These are phyloP conservation scores for Lentinula aciculospora DNA, from an alignment of 768 basidiomycete species.

Conservation along the genomic window DNA sequence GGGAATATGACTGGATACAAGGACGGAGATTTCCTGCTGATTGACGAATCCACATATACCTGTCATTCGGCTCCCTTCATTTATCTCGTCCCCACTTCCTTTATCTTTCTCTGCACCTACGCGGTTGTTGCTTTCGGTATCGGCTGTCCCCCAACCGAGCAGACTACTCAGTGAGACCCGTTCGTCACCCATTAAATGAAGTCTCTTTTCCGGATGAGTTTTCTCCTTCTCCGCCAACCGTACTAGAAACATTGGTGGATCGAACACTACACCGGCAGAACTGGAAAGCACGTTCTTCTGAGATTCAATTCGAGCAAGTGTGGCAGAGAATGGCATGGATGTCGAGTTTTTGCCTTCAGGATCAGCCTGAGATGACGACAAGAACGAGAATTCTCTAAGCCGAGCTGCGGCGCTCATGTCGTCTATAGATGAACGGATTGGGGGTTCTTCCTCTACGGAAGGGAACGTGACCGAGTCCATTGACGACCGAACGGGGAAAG, in stretches of 20 bases:
- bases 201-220: background rate
- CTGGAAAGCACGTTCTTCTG: slow-evolving; percentile 35
- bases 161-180: slow-evolving; percentile 44
- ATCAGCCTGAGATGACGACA: background rate
- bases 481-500: background rate
- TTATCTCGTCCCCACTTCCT: background rate
- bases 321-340: slow-evolving; percentile 28
- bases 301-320: slow-evolving; percentile 35
- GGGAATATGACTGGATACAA: slow-evolving; percentile 39
- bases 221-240: slow-evolving; percentile 46
- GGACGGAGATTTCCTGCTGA: slow-evolving; percentile 51
- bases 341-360: background rate
- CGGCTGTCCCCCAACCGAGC: slow-evolving; percentile 45
- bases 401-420: background rate
- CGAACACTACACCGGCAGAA: slow-evolving; percentile 33
- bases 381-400: background rate
- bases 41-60: slow-evolving; percentile 48
- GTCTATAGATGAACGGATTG: background rate
- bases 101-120: slow-evolving; percentile 17
- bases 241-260: slow-evolving; percentile 41
- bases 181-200: slow-evolving; percentile 50
- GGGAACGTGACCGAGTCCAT: background rate
- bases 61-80: slow-evolving; percentile 36
- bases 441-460: background rate
- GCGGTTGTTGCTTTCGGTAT: slow-evolving; percentile 7